Base-by-base conservation (phyloP, 75 land plant species). In the Pinus tabuliformis region DNA sequence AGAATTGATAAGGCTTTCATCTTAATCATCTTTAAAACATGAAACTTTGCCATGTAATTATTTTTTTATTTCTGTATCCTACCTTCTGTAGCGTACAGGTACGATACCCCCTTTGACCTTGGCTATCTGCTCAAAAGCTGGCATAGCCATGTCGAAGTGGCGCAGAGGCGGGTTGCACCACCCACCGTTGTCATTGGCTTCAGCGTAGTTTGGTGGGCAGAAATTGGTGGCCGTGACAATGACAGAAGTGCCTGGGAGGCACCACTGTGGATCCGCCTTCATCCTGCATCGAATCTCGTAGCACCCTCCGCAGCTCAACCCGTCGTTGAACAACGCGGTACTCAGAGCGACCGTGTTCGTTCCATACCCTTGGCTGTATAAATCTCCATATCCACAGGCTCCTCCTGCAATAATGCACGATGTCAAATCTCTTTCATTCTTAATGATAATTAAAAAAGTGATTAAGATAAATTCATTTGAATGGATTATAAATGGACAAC, bases 171-270 rank as follows among this genome's bases (percentile, higher is more conserved):
- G 72, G 80, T 88, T 81, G 73, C 90, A 88, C 88, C 90, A 88
- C 2, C 90, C 90, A 36, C 96, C 96, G 57, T 86, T 75, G 64
- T 87, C 88, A 58, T 59, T 82, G 39, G 87, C 73, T 12, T 74
- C 78, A 9, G 90, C 87, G 71, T 37, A 88, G 72, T 90, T 90
- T 2, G 89, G 91, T 0, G 93, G 96, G 86, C 96, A 93, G 71
- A 89, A 86, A 81, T 93, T 93, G 60, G 96, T 93, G 45, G 94
- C 96, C 6, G 96, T 93, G 49, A 91, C 72, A 39, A 86, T 30
- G 57, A 91, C 82, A 61, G 90, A 85, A 60, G 78, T 79, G 22
- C 88, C 92, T 0, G 76, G 60, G 57, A 82, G 78, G 84, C 92
- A 88, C 86, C 88, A 89, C 57, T 49, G 15, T 13, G 74, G 78